These are phyloP conservation scores for Botrytis sinoallii DNA, from an alignment of 2,329 filamentous ascomycete species.

Conservation along the genomic window DNA sequence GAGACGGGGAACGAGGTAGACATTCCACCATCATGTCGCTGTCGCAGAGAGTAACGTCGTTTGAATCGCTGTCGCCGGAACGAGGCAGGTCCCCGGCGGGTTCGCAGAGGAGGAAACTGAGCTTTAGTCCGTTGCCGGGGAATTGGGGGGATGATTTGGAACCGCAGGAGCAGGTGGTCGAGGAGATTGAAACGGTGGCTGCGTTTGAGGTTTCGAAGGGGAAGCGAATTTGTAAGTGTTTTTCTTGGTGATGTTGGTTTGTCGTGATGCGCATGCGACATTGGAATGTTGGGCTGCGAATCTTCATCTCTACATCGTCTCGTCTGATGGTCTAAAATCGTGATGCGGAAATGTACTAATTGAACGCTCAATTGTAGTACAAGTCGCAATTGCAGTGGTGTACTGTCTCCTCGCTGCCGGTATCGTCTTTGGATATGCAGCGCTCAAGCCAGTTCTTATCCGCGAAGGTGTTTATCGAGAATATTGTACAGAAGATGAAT, in stretches of 20 bases:
- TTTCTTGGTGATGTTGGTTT: not conserved
- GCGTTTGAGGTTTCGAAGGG: conserved; percentile 41
- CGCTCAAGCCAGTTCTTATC: conserved; percentile 77
- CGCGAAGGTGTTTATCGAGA: conserved; percentile 68
- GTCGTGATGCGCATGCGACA: not conserved
- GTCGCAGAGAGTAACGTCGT: conserved; percentile 29
- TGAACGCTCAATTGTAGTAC: conserved; percentile 47
- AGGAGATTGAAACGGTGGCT: conserved; percentile 28
- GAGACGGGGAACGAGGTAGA: not conserved
- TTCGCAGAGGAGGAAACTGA: conserved; percentile 25
- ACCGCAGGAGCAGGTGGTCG: conserved; percentile 18
- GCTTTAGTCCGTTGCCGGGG: conserved; percentile 31
- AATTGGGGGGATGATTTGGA: conserved; percentile 20
- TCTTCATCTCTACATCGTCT: not conserved
- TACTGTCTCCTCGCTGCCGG: conserved; percentile 78
- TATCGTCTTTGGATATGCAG: conserved; percentile 80
- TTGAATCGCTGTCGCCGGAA: conserved; percentile 29
- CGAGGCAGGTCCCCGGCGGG: conserved; percentile 23
- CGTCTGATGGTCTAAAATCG: not conserved
- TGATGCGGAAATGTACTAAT: not conserved
- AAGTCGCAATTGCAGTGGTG: conserved; percentile 65
- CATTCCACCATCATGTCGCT: conserved; percentile 23
- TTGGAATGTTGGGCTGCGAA: not conserved
- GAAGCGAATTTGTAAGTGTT: conserved; percentile 38
- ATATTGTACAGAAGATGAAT: conserved; percentile 54